These are phyloP conservation scores for Dictyostelium capitatum DNA, from an alignment of 78 protist species.

Conservation along the genomic window DNA sequence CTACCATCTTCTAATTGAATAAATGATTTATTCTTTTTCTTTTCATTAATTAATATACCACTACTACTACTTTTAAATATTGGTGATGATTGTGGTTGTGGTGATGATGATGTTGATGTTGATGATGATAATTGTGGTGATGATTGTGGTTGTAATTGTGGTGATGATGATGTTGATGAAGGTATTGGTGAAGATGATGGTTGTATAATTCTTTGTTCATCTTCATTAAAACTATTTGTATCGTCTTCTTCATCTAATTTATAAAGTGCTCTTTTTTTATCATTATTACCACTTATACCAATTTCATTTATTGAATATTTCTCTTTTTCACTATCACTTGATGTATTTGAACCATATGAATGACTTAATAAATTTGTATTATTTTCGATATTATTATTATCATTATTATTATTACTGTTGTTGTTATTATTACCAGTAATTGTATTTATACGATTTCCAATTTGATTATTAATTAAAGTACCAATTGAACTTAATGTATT, in stretches of 20 bases:
- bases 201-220: background rate
- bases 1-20: background rate
- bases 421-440: background rate
- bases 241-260: conserved; percentile 7
- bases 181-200: too few species aligned
- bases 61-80: background rate
- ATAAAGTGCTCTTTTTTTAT: conserved; percentile 4
- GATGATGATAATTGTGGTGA: too few species aligned
- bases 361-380: background rate
- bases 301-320: background rate
- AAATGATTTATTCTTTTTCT: background rate
- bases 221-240: conserved; percentile 1
- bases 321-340: background rate
- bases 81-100: background rate
- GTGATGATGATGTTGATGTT: too few species aligned
- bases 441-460: background rate
- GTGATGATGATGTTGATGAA: too few species aligned
- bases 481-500: background rate
- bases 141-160: too few species aligned
- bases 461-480: background rate
- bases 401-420: background rate
- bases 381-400: background rate
- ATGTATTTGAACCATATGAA: background rate
- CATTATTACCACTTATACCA: background rate
- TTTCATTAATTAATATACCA: background rate